Conservation (phyloP, 345 rosid species). For the Hirschfeldia incana region DNA sequence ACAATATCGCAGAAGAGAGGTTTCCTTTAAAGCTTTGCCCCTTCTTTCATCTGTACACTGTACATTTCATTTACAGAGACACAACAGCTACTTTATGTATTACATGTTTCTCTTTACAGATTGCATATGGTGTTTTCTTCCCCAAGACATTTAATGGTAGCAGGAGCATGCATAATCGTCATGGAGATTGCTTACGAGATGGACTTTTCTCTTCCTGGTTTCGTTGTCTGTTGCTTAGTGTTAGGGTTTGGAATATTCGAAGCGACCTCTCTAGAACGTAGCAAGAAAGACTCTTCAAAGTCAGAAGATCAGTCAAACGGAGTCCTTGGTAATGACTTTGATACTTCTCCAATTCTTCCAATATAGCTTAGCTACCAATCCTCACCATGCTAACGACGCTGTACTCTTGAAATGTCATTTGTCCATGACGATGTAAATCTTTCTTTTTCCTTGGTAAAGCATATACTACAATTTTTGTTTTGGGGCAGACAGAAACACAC, state of each 20-base stretch:
- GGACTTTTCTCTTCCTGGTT: constrained; percentile 89
- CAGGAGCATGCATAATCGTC: constrained; percentile 78
- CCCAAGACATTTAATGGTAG: constrained; percentile 87
- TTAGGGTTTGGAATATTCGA: constrained; percentile 85
- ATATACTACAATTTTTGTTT: neutral
- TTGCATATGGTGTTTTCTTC: constrained; percentile 99
- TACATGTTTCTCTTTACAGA: constrained; percentile 45
- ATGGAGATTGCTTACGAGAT: constrained; percentile 77
- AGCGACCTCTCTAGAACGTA: constrained; percentile 74
- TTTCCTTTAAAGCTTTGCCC: constrained; percentile 27
- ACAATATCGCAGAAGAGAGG: constrained; percentile 95
- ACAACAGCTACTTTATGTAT: neutral
- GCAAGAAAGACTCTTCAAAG: constrained; percentile 55
- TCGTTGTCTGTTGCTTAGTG: constrained; percentile 68
- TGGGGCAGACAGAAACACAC: neutral
- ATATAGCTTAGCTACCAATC: constrained; percentile 6
- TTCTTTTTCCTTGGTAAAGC: neutral
- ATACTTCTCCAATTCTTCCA: constrained; percentile 38
- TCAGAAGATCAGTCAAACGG: constrained; percentile 52
- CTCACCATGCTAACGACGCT: constrained; percentile 1
- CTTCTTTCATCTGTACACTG: neutral
- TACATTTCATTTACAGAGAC: neutral
- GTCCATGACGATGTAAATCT: constrained; percentile 27
- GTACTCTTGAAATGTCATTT: constrained; percentile 4
- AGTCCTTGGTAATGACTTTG: constrained; percentile 50